Conservation (phyloP, 2,329 filamentous ascomycete species). For the Uncinocarpus reesii region DNA sequence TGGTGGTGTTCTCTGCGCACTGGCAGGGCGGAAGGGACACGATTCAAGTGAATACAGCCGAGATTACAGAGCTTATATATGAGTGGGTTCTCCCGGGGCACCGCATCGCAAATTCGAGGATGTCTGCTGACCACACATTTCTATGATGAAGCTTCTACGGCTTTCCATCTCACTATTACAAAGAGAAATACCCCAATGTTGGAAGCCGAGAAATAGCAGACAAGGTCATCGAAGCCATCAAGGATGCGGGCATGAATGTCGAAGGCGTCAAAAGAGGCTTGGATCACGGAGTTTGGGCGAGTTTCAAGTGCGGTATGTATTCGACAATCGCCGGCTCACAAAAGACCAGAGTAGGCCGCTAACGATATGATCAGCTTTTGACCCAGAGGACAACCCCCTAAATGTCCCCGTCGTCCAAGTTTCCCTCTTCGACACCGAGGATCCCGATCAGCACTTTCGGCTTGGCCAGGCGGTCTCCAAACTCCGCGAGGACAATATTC, state of each 20-base stretch:
- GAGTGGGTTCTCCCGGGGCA: constrained; percentile 39
- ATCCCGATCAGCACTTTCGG: constrained; percentile 55
- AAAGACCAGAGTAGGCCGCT: background rate
- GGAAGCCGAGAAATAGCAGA: constrained; percentile 52
- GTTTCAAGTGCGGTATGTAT: constrained; percentile 47
- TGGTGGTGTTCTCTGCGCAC: constrained; percentile 68
- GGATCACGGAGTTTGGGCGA: constrained; percentile 66
- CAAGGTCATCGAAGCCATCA: constrained; percentile 47
- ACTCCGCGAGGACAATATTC: constrained; percentile 57
- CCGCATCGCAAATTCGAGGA: background rate
- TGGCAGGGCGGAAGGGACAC: constrained; percentile 52
- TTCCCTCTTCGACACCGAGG: constrained; percentile 55
- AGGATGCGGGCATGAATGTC: constrained; percentile 49
- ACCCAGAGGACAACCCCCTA: constrained; percentile 51
- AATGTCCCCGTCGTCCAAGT: constrained; percentile 62
- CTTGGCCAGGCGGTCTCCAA: constrained; percentile 56
- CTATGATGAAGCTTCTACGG: constrained; percentile 50
- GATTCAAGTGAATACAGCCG: constrained; percentile 57
- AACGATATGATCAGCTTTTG: constrained; percentile 41
- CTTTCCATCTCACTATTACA: constrained; percentile 60
- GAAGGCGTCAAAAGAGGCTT: constrained; percentile 53
- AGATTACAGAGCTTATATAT: constrained; percentile 57
- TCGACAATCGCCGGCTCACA: background rate
- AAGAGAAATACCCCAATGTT: constrained; percentile 54
- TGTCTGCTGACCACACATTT: background rate